phyloP scores from a whole-genome alignment of 805 yeast genomes.

The Kluyveromyces aestuarii region DNA sequence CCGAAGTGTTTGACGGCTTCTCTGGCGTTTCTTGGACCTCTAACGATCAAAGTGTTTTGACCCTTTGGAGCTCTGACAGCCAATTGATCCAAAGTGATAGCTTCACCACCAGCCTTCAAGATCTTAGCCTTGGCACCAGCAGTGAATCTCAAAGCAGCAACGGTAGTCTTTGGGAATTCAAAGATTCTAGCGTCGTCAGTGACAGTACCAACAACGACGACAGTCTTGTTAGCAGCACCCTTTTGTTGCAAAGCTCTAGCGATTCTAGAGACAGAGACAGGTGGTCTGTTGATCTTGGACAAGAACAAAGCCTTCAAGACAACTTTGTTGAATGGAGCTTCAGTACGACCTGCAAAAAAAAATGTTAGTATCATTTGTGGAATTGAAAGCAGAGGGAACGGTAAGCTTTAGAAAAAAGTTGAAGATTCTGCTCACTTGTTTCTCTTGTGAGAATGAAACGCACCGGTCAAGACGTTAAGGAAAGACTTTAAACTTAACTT shows the following conservation, averaged over 20 bases:
- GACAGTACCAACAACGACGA: constrained; percentile 98
- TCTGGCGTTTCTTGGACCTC: constrained; percentile 99
- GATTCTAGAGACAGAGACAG: constrained; percentile 92
- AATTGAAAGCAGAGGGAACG: constrained; percentile 6
- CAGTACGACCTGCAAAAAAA: constrained; percentile 76
- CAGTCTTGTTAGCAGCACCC: constrained; percentile 83
- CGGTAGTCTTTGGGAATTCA: constrained; percentile 92
- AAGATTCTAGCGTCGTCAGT: constrained; percentile 95
- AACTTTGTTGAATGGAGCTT: constrained; percentile 97
- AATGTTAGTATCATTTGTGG: constrained; percentile 29
- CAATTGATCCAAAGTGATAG: constrained; percentile 97
- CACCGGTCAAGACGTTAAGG: not conserved
- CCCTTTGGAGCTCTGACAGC: constrained; percentile 99
- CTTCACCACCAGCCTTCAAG: constrained; percentile 98
- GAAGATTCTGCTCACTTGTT: constrained; percentile 43
- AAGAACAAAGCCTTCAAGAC: constrained; percentile 90
- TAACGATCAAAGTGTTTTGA: constrained; percentile 92
- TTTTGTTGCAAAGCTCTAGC: constrained; percentile 72
- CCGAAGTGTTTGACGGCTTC: constrained; percentile 99
- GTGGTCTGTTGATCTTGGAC: constrained; percentile 99
- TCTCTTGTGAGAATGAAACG: constrained; percentile 5
- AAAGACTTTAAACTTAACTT: not conserved
- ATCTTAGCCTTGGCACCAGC: constrained; percentile 98
- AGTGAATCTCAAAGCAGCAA: constrained; percentile 99
- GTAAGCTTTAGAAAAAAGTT: constrained; percentile 12